These are phyloP conservation scores for Nannizzia gypsea DNA, from an alignment of 2,329 filamentous ascomycete genomes.

Conservation along the genomic window DNA sequence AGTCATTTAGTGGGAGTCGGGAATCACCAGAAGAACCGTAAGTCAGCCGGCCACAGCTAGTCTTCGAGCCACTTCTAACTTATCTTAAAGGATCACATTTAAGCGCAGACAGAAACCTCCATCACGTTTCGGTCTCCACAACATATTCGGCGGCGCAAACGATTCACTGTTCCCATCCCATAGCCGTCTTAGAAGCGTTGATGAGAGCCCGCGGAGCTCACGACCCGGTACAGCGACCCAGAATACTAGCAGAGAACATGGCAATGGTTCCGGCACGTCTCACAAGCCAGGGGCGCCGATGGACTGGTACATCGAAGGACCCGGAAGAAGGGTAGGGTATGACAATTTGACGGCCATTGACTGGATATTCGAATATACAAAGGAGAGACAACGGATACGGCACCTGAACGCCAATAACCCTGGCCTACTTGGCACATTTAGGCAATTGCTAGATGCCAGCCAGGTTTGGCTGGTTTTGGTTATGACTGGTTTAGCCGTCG, in stretches of 20 bases:
- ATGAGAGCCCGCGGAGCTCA: conserved; percentile 9
- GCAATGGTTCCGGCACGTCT: conserved; percentile 19
- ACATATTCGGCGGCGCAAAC: conserved; percentile 25
- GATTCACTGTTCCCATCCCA: background rate
- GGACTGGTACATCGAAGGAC: conserved; percentile 87
- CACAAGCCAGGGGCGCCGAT: conserved; percentile 32
- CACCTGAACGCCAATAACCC: conserved; percentile 57
- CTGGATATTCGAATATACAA: conserved; percentile 98
- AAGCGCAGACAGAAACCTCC: conserved; percentile 34
- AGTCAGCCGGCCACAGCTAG: conserved; percentile 9
- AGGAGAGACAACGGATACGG: conserved; percentile 81
- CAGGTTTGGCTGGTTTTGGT: conserved; percentile 89
- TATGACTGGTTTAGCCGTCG: conserved; percentile 71
- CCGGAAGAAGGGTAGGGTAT: conserved; percentile 81
- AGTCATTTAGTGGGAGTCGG: conserved; percentile 5
- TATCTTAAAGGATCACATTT: conserved; percentile 29
- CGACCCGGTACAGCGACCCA: conserved; percentile 16
- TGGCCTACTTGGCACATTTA: conserved; percentile 61
- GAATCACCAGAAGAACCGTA: conserved; percentile 28
- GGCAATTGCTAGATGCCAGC: conserved; percentile 66
- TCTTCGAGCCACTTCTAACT: background rate
- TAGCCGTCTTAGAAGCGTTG: conserved; percentile 11
- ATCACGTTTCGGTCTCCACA: conserved; percentile 30
- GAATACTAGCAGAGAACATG: conserved; percentile 17
- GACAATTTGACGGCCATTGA: conserved; percentile 96